A percentile compares a stretch with the other conserved stretches of the same genome.
Evolutionary conservation across 192 early-diverging fungal genomes (phyloP).

Genomic region (Gryganskiella cystojenkinii): DNA sequence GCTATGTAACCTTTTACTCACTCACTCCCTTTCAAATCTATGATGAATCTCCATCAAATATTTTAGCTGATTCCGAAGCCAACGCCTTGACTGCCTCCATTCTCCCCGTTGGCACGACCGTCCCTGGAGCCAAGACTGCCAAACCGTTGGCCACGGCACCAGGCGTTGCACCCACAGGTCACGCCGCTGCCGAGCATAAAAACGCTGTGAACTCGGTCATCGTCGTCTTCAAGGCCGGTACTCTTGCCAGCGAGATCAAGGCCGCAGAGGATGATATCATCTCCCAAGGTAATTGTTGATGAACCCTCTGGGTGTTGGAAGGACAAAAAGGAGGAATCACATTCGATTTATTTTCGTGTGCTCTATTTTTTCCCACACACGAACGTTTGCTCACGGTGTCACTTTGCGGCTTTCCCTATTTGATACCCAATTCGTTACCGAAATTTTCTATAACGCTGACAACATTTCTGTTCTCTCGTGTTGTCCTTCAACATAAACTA

Average conservation of each 20-base stretch:
- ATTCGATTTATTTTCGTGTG: slow-evolving; percentile 3
- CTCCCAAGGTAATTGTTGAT: slow-evolving; percentile 21
- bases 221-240: slow-evolving; percentile 67
- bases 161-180: not conserved
- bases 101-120: slow-evolving; percentile 6
- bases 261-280: slow-evolving; percentile 16
- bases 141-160: not conserved
- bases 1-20: no score
- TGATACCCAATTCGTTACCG: not conserved
- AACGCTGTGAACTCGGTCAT: slow-evolving; percentile 42
- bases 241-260: slow-evolving; percentile 49
- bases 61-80: not conserved
- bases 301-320: not conserved
- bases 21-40: no score
- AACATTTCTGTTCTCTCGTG: not conserved
- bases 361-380: not conserved
- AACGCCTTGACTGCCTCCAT: slow-evolving; percentile 17
- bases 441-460: not conserved
- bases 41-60: no score
- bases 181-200: not conserved
- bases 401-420: not conserved
- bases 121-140: slow-evolving; percentile 2
- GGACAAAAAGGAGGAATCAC: not conserved
- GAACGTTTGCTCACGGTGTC: not conserved
- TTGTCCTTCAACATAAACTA: not conserved